Evolutionary conservation across 2,329 filamentous ascomycete species (phyloP), one percentile per base, ranked within the genome.

Genomic region (Cladophialophora psammophila): DNA sequence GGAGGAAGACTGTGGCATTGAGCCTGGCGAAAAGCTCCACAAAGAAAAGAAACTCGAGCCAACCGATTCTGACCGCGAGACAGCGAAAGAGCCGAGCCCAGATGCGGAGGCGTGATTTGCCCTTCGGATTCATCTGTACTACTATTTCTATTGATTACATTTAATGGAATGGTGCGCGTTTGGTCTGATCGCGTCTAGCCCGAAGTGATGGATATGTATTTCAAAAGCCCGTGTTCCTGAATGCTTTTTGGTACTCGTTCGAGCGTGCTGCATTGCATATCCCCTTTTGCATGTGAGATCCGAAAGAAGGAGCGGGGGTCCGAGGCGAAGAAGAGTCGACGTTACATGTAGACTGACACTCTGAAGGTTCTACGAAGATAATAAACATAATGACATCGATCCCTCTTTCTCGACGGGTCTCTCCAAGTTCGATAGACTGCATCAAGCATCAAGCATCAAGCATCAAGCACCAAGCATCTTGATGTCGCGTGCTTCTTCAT

Each of bases 1-100:
- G 80, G 73, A 73, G 50, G 65, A 68, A 54, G 70, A 69, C 54
- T 67, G 57, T 42, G 66, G 64, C 13, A 64, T 70, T 57, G 65
- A 53, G 5, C 70, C 68, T 10, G 32, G 34, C 31, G 60, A 66
- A 18, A 65, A 65, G 40, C 65, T 64, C 2, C 31, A 48, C 32
- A 50, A 61, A 7, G 63, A 68, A 26, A 67, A 66, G 54, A 64
- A 66, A 45, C 55, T 58, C 26, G 62, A 65, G 18, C 48, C 59
- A 1, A 62, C 18, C 18, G 61, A 66, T 15, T 54, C 61, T 32
- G 64, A 65, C 36, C 63, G 53, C 26, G 62, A 65, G 35, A 56
- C 58, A 7, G 36, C 68, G 15, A 67, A 67, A 55, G 57, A 64
- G 15, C 65, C 60, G n/a, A 53, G 36, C 3, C 59, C 59, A 4